Evolutionary conservation across 2,329 filamentous ascomycete genomes (phyloP), one percentile per base, ranked within the genome.

Genomic region (Escovopsis sp.): DNA sequence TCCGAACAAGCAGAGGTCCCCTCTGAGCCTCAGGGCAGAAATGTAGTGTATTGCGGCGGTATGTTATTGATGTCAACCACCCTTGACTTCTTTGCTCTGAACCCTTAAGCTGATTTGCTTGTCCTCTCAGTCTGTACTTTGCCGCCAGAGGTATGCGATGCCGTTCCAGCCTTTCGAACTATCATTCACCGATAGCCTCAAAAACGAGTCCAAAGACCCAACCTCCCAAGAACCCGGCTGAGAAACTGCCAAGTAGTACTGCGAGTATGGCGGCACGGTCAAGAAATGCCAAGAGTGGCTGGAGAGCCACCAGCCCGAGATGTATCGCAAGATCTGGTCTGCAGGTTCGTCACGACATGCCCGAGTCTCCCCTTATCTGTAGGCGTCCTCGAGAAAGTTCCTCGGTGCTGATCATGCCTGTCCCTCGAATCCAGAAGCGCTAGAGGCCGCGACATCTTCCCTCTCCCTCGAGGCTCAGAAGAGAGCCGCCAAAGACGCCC

Each of bases 261-360:
- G 91, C 70, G 91, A 98, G 67, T 96, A 95, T 64, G 91, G 91
- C 58, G 89, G 88, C 50, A 96, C 88, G 34, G 81, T 83, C 23
- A 94, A 87, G 66, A 98, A 95, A 68, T 98, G 91, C 68, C 83
- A 89, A 63, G 88, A 96, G 62, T 98, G 91, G 91, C 78, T 98
- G 18, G 69, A 85, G 56, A 75, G 80, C 50, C 73, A 78, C 50
- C 73, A 94, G 54, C 75, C 79, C 3, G 70, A 73, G 38, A 67
- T 95, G 60, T 93, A 94, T 64, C 64, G 75, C 48, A 69, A 70
- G 54, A 74, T 98, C 63, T 95, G 94, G 73, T 94, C 87, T 40
- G 73, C 83, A 64, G 86, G 87, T 89, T 68, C 48, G 65, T 52
- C 38, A 7, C 40, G 33, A 36, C 6, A 12, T 15, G 6, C 39